Evolutionary conservation across 2,329 filamentous ascomycete species (phyloP), one percentile per base, ranked within the genome.

Genomic region (Ophiognomonia clavigignenti-juglandacearum): DNA sequence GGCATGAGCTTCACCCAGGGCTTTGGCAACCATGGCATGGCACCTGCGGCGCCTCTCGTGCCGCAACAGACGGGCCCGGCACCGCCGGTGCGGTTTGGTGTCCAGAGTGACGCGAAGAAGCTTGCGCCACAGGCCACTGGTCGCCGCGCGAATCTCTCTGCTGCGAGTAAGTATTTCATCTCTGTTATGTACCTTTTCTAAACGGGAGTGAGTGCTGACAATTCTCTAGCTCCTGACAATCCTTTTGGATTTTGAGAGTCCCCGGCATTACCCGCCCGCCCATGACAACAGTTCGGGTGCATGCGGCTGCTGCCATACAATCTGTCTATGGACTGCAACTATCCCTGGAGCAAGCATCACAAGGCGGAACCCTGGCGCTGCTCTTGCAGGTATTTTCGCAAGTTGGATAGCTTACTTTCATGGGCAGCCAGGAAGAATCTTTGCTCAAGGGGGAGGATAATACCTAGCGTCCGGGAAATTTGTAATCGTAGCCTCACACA

Each of bases 11-110:
- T 57, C 67, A 69, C 39, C 54, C 65, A 65, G 53, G 62, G 65
- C 22, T 75, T 65, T 49, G 62, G 60, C 27, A 62, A 69, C 65
- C 53, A 63, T 54, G 41, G 63, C 63, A 54, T 69, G 45, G 71
- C 75, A 5, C 64, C 80, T 14, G 72, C 73, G 38, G 71, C 80
- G 39, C 83, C 86, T 50, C 68, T 92, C 45, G 69, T 83, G 53
- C 80, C 88, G 38, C 88, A 95, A 63, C 83, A 86, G 71, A 95
- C 88, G 8, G 88, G 88, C 0, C 93, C 93, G 6, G 75, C 92
- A 18, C 93, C 93, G 38, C 82, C 89, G 20, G 85, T 98, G 16
- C 81, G 89, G 50, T 98, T 98, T 64, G 93, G 93, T 32, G 83
- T 95, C 29, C 76, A 80, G 48, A 72, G 75, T 23, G 80, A 83